phyloP scores from a whole-genome alignment of 805 yeast species.

The Lachancea cidri region DNA sequence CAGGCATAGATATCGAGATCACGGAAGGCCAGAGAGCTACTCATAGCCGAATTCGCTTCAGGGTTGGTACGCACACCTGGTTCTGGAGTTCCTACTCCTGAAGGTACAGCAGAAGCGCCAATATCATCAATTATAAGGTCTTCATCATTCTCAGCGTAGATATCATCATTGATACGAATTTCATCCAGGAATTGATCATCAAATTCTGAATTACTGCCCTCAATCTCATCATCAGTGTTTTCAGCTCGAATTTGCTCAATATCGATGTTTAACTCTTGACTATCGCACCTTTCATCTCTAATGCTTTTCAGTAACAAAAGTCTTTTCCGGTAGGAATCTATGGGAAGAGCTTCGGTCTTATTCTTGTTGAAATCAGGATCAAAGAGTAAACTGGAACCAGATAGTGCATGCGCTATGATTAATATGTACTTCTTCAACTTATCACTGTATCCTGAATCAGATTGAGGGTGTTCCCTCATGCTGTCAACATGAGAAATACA shows the following conservation, averaged over 20 bases:
- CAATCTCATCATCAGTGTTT: conserved; percentile 23
- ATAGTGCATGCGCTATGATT: conserved; percentile 52
- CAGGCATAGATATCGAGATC: conserved; percentile 59
- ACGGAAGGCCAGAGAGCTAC: conserved; percentile 51
- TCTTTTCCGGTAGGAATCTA: conserved; percentile 19
- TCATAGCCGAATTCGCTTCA: conserved; percentile 40
- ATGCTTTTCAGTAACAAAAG: conserved; percentile 34
- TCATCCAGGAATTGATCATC: conserved; percentile 25
- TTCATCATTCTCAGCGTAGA: conserved; percentile 10
- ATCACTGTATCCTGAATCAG: conserved; percentile 37
- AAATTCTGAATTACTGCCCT: conserved; percentile 22
- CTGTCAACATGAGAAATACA: conserved; percentile 41
- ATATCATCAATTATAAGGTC: conserved; percentile 34
- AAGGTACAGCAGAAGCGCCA: conserved; percentile 34
- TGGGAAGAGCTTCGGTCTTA: conserved; percentile 12
- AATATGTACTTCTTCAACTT: conserved; percentile 49
- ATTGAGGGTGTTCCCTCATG: conserved; percentile 19
- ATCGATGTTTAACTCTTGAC: conserved; percentile 35
- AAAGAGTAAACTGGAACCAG: conserved; percentile 67
- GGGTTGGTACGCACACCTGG: conserved; percentile 25
- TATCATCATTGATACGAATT: conserved; percentile 20
- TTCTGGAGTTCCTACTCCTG: conserved; percentile 35
- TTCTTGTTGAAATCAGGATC: conserved; percentile 60
- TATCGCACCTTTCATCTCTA: conserved; percentile 33
- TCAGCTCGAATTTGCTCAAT: conserved; percentile 31